Conservation (phyloP, 495 filamentous ascomycete genomes). For the Hypomontagnella submonticulosa region DNA sequence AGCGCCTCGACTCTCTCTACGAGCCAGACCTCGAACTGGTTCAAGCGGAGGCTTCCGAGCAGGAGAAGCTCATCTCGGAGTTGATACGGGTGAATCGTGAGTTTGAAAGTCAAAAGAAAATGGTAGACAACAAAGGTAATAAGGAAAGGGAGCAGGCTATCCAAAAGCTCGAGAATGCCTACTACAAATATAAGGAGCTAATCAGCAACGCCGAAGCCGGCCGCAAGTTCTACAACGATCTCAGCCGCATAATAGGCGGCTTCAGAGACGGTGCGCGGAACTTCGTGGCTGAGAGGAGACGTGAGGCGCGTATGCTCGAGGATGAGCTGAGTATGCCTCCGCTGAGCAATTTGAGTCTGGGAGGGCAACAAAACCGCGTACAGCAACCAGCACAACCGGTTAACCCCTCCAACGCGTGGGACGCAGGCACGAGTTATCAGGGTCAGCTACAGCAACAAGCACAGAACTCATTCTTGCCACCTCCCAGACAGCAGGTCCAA, state of each 20-base stretch:
- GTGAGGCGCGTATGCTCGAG: slow-evolving; percentile 83
- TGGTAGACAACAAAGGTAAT: slow-evolving; percentile 76
- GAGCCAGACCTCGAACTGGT: slow-evolving; percentile 77
- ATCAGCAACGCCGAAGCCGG: slow-evolving; percentile 88
- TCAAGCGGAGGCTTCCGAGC: slow-evolving; percentile 76
- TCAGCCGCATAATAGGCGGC: slow-evolving; percentile 81
- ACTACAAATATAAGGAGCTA: slow-evolving; percentile 94
- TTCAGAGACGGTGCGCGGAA: slow-evolving; percentile 77
- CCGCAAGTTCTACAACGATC: slow-evolving; percentile 96
- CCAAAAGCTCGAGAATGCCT: slow-evolving; percentile 90
- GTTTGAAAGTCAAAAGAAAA: slow-evolving; percentile 73
- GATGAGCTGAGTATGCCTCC: slow-evolving; percentile 65
- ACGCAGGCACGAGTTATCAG: slow-evolving; percentile 18
- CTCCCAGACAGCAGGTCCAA: slow-evolving; percentile 47
- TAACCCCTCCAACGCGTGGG: slow-evolving; percentile 9
- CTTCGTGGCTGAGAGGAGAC: slow-evolving; percentile 81
- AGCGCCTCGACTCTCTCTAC: slow-evolving; percentile 78
- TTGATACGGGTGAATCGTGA: slow-evolving; percentile 79
- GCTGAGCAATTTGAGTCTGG: slow-evolving; percentile 56
- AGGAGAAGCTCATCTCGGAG: slow-evolving; percentile 74
- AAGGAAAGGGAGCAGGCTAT: slow-evolving; percentile 85
- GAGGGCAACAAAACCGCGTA: slow-evolving; percentile 27
- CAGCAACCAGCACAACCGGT: slow-evolving; percentile 19
- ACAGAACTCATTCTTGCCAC: slow-evolving; percentile 26
- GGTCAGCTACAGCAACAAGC: slow-evolving; percentile 26